These are phyloP conservation scores for Scheffersomyces amazonensis DNA, from an alignment of 805 yeast species.

Conservation along the genomic window DNA sequence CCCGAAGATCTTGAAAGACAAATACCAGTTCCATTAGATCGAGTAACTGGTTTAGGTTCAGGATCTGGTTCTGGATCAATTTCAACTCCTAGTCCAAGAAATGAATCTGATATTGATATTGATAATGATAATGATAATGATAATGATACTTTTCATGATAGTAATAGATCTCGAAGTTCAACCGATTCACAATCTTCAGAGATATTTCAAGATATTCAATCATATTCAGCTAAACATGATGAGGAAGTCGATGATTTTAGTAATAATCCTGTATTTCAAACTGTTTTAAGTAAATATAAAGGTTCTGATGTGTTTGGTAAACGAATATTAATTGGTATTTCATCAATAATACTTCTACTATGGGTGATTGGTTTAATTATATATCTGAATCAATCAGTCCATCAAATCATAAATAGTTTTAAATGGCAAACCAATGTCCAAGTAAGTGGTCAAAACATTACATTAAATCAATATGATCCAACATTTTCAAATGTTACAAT, in stretches of 20 bases:
- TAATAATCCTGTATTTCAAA: conserved; percentile 19
- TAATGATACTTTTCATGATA: no score
- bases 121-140: not conserved
- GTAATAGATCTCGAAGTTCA: conserved; percentile 10
- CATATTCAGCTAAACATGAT: conserved; percentile 7
- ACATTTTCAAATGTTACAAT: conserved; percentile 25
- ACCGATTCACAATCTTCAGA: conserved; percentile 19
- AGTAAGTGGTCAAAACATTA: conserved; percentile 25
- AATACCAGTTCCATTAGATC: no score
- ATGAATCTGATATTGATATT: not conserved
- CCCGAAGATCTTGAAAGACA: conserved; percentile 1
- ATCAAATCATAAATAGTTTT: conserved; percentile 17
- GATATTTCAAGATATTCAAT: conserved; percentile 28
- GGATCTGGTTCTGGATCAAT: not conserved
- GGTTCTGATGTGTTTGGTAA: conserved; percentile 7
- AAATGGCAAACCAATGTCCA: conserved; percentile 18
- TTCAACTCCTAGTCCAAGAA: not conserved
- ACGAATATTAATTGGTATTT: conserved; percentile 6
- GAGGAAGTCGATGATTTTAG: conserved; percentile 18
- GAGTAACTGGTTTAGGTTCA: no score
- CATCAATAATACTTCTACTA: conserved; percentile 7
- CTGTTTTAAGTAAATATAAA: conserved; percentile 13
- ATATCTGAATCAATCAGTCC: conserved; percentile 22
- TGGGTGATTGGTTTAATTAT: conserved; percentile 27
- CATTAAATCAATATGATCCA: conserved; percentile 27